Base-by-base conservation (phyloP, 163 green algal species). In the Scenedesmus sp. region DNA sequence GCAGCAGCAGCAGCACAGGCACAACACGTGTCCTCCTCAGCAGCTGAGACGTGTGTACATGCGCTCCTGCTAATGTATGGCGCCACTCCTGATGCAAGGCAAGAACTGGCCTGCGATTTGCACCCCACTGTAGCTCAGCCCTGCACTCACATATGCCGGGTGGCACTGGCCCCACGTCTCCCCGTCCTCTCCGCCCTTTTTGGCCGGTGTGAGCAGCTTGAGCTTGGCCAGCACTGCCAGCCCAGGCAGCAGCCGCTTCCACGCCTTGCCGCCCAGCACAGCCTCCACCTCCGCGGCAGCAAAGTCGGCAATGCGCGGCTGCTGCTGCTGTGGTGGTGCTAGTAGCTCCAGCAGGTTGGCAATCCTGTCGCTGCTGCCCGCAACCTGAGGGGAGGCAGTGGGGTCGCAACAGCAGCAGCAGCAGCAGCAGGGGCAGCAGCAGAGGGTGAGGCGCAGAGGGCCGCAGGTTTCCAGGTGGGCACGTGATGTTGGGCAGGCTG, bases 341-440 rank as follows among this genome's bases (percentile, higher is more conserved):
- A 91, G 9, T 26, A 91, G 87, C 26, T 91, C 13, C 70, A 91
- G 76, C 59, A 91, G 87, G 26, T 91, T 86, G 59, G n/a, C 2
- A 1, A 91, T n/a, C 12, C n/a, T 67, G n/a, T 26, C 13, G 26
- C 8, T 79, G 67, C 23, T 82, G 76, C 87, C 87, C 20, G 74
- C 87, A 79, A 91, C 87, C 87, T 91, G 87, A 7, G 16, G 3
- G 46, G 59, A 12, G 56, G 54, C 9, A 73, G 77, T 34, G n/a
- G 9, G 13, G 2, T 76, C 76, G 7, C 8, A 0, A 23, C 15
- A 34, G 46, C 82, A 70, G 55, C 18, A 6, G 70, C 70, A 79
- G 70, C 34, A 52, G 5, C 3, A 52, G 70, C 12, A 15, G 23
- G 15, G 70, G 70, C 23, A 52, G 10, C 34, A 46, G 34, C 34